Evolutionary conservation across 306 rosid genomes (phyloP).

Genomic region (Vicia faba): DNA sequence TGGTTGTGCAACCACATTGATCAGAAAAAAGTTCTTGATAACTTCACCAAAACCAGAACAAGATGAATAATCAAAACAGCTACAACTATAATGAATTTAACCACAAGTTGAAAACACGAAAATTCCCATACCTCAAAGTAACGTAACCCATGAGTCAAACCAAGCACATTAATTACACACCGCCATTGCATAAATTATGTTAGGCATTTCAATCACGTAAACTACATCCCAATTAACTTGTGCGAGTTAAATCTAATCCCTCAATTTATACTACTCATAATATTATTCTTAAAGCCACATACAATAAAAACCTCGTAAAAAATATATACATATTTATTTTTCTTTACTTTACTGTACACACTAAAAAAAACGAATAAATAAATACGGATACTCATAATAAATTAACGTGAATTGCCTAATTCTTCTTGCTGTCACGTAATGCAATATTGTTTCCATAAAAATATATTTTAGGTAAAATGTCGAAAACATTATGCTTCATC

Average conservation of each 20-base stretch:
- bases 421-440: neutral
- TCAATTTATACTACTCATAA: neutral
- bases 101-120: neutral
- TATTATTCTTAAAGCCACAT: too few species aligned
- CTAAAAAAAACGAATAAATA: too few species aligned
- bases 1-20: neutral
- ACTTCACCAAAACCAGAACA: neutral
- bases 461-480: neutral
- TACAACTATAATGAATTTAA: too few species aligned
- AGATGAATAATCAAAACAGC: neutral
- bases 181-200: conserved; percentile 23
- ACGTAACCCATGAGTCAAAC: conserved; percentile 27
- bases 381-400: too few species aligned
- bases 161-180: conserved; percentile 11
- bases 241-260: neutral
- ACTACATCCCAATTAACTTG: neutral
- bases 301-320: too few species aligned
- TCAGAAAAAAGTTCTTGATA: neutral
- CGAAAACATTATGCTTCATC: conserved; percentile 1
- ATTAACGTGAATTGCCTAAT: neutral
- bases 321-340: too few species aligned
- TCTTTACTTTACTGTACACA: too few species aligned
- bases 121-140: neutral
- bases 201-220: neutral
- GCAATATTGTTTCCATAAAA: neutral